Conservation (phyloP, 176 grass and related monocot genomes). For the Oryza longistaminata region DNA sequence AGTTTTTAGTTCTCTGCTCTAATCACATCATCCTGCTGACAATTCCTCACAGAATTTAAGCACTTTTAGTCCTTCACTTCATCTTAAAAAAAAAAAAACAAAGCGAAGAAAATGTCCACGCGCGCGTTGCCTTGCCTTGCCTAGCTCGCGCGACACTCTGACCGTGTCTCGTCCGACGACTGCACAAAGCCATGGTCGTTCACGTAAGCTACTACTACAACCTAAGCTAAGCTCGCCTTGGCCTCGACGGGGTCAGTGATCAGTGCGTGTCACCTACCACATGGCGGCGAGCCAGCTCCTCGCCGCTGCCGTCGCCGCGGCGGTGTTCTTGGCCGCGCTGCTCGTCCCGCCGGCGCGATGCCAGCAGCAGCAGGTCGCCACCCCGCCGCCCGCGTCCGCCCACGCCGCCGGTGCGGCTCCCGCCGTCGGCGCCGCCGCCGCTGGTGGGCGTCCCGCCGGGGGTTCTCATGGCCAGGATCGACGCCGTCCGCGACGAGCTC, state of each 20-base stretch:
- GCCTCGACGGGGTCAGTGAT: neutral
- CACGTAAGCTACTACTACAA: neutral
- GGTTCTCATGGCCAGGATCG: neutral
- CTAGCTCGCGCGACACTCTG: neutral
- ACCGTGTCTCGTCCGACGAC: neutral
- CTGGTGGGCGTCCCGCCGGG: neutral
- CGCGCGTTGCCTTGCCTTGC: neutral
- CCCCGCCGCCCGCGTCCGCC: neutral
- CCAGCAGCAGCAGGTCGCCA: neutral
- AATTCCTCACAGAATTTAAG: neutral
- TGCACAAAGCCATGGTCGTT: neutral
- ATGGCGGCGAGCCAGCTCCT: neutral
- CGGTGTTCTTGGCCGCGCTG: neutral
- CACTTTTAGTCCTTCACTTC: neutral
- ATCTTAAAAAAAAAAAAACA: neutral
- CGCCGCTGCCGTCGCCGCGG: neutral
- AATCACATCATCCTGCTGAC: too few species aligned
- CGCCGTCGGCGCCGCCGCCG: neutral
- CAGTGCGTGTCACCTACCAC: neutral
- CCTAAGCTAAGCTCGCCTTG: neutral
- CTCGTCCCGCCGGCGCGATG: neutral
- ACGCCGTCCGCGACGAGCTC: slow-evolving; percentile 1
- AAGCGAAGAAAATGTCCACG: neutral
- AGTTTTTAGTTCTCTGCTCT: too few species aligned
- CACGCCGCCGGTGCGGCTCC: too few species aligned